Base-by-base conservation (phyloP, 164 flowering plant genomes). In the Vitis labrusca region DNA sequence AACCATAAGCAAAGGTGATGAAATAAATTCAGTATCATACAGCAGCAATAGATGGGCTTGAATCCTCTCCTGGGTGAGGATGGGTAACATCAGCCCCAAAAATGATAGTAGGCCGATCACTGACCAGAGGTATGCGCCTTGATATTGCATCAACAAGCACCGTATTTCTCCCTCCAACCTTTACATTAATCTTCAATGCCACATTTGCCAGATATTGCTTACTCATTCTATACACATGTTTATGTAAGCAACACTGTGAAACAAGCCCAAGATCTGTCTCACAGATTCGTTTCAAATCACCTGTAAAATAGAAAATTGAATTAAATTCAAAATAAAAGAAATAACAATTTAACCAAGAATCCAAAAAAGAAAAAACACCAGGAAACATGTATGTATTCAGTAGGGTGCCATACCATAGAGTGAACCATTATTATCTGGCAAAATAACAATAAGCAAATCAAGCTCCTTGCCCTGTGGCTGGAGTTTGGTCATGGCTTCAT, bases 51-150 rank as follows among this genome's bases (percentile, higher is more conserved):
- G 98, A 95, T 6, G 99, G 97, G 71, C 99, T 95, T 6, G 92
- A 88, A 79, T 95, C 98, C 71, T 95, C 99, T 13, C 99, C 99
- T 50, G 97, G 97, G 61, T 91, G 98, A 17, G 99, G 98, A 82
- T 95, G 97, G n/a, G 98, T 93, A 32, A 95, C 99, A 85, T 95
- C 98, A 71, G 99, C 99, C 56, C 99, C 99, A 82, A 94, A 94
- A 30, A 94, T 93, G 30, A 95, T 95, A 5, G 98, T 94, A 11
- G 99, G 99, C 7, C 78, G 61, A 44, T 93, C 99, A 63, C 94
- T 87, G 69, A 95, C 93, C 9, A 91, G 73, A 48, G 99, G 98
- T 49, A 95, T 90, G 9, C 98, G 85, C 77, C 92, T 82, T 2
- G 94, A 88, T 30, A 95, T 8, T 2, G 99, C 99, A 93, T 95